Conservation (phyloP, 176 grass and related monocot species). For the Oryza glaberrima region DNA sequence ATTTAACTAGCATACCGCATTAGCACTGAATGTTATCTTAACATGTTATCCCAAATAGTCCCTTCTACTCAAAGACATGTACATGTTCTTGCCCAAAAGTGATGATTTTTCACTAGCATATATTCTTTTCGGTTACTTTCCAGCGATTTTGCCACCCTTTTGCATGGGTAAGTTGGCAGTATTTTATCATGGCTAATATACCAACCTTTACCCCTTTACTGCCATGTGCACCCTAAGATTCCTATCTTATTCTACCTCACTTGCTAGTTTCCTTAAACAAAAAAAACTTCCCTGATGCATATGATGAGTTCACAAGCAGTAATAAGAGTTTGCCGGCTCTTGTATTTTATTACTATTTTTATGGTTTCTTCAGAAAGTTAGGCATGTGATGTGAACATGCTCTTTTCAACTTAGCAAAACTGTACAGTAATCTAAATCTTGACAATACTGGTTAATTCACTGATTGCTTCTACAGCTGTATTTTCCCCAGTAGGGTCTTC, state of each 20-base stretch:
- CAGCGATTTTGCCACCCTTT: slow-evolving; percentile 52
- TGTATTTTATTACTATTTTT: slow-evolving; percentile 33
- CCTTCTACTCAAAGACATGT: slow-evolving; percentile 71
- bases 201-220: slow-evolving; percentile 55
- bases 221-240: slow-evolving; percentile 66
- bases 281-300: slow-evolving; percentile 28
- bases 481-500: neutral
- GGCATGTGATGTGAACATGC: slow-evolving; percentile 61
- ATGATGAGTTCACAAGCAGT: slow-evolving; percentile 49
- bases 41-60: slow-evolving; percentile 39
- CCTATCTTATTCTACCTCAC: slow-evolving; percentile 58
- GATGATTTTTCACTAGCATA: slow-evolving; percentile 32
- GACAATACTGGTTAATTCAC: slow-evolving; percentile 28
- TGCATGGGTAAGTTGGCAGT: slow-evolving; percentile 58
- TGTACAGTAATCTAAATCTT: slow-evolving; percentile 31
- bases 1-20: neutral
- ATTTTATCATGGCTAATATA: slow-evolving; percentile 52
- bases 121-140: slow-evolving; percentile 67
- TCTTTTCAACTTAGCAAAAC: slow-evolving; percentile 36
- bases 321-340: slow-evolving; percentile 43
- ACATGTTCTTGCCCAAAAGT: slow-evolving; percentile 53
- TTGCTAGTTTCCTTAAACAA: slow-evolving; percentile 28
- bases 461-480: neutral
- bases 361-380: slow-evolving; percentile 35
- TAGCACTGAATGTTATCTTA: neutral